Conservation (phyloP, 768 basidiomycete species). For the Tulasnella sp. region DNA sequence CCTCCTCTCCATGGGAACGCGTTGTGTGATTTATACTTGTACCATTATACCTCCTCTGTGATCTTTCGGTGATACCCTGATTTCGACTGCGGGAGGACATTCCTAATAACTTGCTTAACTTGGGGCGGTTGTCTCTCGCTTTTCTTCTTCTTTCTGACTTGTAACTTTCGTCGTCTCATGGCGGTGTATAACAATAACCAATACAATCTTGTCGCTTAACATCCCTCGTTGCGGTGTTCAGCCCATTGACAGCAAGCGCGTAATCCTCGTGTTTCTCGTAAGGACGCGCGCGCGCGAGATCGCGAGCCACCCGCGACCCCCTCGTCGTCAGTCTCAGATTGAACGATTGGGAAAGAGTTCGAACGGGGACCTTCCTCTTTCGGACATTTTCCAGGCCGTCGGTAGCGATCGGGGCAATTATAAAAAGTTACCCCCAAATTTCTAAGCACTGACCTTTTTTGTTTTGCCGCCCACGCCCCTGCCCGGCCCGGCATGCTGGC, state of each 20-base stretch:
- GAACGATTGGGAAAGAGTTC: background rate
- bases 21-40: background rate
- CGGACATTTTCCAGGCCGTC: background rate
- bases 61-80: conserved; percentile 1
- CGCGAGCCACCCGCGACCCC: background rate
- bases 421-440: background rate
- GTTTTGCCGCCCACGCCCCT: background rate
- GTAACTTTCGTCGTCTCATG: background rate
- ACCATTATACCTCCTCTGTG: background rate
- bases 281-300: background rate
- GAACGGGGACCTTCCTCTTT: background rate
- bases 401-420: background rate
- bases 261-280: background rate
- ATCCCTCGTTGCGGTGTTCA: background rate
- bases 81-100: background rate
- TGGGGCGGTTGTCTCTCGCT: background rate
- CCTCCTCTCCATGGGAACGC: conserved; percentile 1
- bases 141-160: background rate
- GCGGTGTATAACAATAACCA: background rate
- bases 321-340: conserved; percentile 6
- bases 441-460: background rate
- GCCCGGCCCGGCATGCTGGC: background rate
- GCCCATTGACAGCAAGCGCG: background rate
- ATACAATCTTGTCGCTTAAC: background rate
- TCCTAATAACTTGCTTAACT: background rate